Conservation (phyloP, 139 green algal species). For the Closterium sp. region DNA sequence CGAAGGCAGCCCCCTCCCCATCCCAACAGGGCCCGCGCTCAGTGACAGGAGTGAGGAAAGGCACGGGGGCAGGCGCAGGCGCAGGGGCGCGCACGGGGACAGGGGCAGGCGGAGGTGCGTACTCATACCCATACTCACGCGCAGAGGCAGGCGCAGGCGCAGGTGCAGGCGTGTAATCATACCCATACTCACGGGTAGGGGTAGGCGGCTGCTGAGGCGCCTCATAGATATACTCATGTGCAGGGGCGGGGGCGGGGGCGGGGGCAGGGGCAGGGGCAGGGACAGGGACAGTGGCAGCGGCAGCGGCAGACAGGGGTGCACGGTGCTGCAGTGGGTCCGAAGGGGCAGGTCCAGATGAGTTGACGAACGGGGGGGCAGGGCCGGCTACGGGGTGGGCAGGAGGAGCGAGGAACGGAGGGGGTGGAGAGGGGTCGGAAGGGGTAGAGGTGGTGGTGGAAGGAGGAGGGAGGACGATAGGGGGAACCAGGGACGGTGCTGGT, state of each 20-base stretch:
- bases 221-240: too few relatives aligned
- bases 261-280: not conserved
- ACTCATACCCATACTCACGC: not conserved
- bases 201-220: too few relatives aligned
- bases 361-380: not conserved
- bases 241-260: too few relatives aligned
- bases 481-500: not conserved
- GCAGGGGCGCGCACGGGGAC: not conserved
- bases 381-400: not conserved
- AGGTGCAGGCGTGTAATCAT: not conserved
- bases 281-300: not conserved
- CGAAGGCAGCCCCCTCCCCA: too few relatives aligned
- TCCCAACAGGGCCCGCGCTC: too few relatives aligned
- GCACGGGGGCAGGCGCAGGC: too few relatives aligned
- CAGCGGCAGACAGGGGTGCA: not conserved
- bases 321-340: not conserved
- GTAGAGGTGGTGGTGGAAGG: not conserved
- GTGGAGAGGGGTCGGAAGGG: not conserved
- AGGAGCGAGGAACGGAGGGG: not conserved
- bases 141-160: not conserved
- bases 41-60: too few relatives aligned
- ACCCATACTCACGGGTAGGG: not conserved
- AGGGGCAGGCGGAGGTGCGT: not conserved
- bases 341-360: not conserved
- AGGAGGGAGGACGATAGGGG: not conserved